phyloP scores from a whole-genome alignment of 441 rosid genomes.

The Gossypium trilobum region DNA sequence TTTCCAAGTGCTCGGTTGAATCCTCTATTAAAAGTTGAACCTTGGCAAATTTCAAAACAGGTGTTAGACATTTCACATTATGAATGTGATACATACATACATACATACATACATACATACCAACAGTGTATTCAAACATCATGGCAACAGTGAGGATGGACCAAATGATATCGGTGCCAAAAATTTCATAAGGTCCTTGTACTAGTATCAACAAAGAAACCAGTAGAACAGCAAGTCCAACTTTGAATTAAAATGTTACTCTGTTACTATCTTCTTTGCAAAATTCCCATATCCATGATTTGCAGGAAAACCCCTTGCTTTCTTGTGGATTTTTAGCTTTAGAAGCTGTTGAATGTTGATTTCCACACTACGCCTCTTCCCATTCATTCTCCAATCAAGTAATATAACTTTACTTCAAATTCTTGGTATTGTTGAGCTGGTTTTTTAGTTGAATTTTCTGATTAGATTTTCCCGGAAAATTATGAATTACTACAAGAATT shows the following conservation, averaged over 20 bases:
- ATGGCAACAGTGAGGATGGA: constrained; percentile 66
- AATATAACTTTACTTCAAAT: constrained; percentile 13
- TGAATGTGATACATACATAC: neutral
- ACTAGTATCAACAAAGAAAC: constrained; percentile 54
- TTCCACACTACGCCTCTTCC: constrained; percentile 36
- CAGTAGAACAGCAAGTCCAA: constrained; percentile 52
- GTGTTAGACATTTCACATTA: neutral
- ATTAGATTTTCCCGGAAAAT: constrained; percentile 4
- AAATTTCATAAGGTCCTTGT: constrained; percentile 48
- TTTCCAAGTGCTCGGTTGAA: constrained; percentile 62
- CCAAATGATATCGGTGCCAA: constrained; percentile 58
- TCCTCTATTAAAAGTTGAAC: constrained; percentile 60
- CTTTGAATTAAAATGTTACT: constrained; percentile 50
- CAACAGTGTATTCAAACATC: constrained; percentile 65
- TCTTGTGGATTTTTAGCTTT: constrained; percentile 22
- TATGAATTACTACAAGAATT: neutral
- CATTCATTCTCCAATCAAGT: constrained; percentile 45
- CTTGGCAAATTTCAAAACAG: constrained; percentile 21
- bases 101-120: constrained; percentile 22
- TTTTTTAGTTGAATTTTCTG: neutral
- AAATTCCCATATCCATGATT: constrained; percentile 44
- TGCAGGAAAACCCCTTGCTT: constrained; percentile 21
- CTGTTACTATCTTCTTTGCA: constrained; percentile 44
- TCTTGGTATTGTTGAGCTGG: constrained; percentile 14
- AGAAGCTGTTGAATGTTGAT: constrained; percentile 30